Percentiles rank a stretch among this genome's conserved stretches.
Conservation (phyloP, 768 basidiomycete genomes). For the Pleurotus djamor region DNA sequence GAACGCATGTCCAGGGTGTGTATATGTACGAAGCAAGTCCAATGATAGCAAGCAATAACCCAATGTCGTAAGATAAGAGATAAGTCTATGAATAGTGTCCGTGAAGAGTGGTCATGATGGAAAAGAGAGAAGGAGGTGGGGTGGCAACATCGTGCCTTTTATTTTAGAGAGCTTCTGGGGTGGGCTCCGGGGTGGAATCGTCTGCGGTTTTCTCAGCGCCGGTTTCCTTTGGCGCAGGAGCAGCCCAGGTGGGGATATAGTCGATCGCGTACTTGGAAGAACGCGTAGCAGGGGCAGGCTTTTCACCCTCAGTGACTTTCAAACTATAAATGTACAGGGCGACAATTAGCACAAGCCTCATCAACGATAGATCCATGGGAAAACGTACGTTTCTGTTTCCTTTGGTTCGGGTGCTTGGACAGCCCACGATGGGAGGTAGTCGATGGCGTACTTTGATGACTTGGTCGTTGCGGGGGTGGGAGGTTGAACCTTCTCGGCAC, state of each 20-base stretch:
- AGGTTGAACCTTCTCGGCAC: background rate
- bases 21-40: background rate
- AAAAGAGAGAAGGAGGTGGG: background rate
- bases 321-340: background rate
- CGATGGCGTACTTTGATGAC: constrained; percentile 3
- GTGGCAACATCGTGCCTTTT: background rate
- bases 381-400: background rate
- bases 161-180: background rate
- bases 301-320: background rate
- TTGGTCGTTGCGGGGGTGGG: background rate
- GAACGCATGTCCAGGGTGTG: background rate
- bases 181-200: background rate
- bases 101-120: background rate
- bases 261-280: constrained; percentile 1
- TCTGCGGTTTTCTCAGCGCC: background rate
- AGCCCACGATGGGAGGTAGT: constrained; percentile 3
- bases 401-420: background rate
- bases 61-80: background rate
- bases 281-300: background rate
- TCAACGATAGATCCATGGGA: background rate
- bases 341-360: background rate
- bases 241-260: background rate
- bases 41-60: background rate
- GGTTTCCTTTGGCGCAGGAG: background rate
- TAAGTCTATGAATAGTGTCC: background rate